Evolutionary conservation across 2,329 filamentous ascomycete species (phyloP), one percentile per base, ranked within the genome.

Genomic region (Colletotrichum sublineola): DNA sequence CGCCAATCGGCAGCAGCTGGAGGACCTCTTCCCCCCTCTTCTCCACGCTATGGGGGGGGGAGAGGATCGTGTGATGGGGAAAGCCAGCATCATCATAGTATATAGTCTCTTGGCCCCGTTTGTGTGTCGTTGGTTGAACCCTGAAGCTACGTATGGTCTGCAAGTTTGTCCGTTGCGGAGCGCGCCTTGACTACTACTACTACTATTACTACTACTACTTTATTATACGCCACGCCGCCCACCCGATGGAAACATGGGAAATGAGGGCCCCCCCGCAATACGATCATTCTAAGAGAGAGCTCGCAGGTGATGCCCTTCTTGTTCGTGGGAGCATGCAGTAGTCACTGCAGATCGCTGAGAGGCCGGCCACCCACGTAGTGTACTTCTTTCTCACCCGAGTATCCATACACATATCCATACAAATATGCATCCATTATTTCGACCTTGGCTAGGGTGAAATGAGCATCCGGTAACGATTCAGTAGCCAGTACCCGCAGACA

Each of bases 1-100:
- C 67, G 61, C 70, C 70, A 73, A 73, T 73, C 67, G 70, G 70
- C 56, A 73, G 67, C 48, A 70, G 60, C 48, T 60, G 56, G 50
- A 31, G 14, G 5, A 8, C 44, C 18, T 18, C 52, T 52, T 33
- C 50, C 46, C 12, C 24, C 15, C 40, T 6, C 24, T 24, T 24
- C 24, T 40, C 52, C 42, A 50, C 60, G 14, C 64, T 29, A 56
- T 46, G 42, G 63, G 20, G 50, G 20, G 50, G 68, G 53, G 64
- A 56, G 58, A 71, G 57, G 56, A 57, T 63, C 57, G 42, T 62
- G 42, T 62, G 42, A 66, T 52, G 68, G 36, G 38, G 52, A 71
- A 52, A 36, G 63, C 52, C 64, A 55, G 38, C 58, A 71, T 33
- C 56, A 63, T 58, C 48, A n/a, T n/a, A 20, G 18, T 52, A 24